These are phyloP conservation scores for Parietichytrium sp. DNA, from an alignment of 108 stramenopile species.

Conservation along the genomic window DNA sequence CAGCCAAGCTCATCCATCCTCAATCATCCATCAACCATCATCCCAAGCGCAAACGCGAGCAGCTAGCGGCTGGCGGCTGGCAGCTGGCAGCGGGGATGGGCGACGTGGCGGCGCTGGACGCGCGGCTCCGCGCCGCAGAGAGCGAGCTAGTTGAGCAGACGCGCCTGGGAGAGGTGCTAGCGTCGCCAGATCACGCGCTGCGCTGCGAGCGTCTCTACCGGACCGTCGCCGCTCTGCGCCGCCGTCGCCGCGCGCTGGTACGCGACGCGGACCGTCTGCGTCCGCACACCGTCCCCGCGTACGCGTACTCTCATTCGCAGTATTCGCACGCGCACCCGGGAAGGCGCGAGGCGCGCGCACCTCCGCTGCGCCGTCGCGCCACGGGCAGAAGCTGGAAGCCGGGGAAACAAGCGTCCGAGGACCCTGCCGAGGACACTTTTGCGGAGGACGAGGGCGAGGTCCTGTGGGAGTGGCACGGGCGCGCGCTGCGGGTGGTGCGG, in stretches of 20 bases:
- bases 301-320: too few relatives aligned
- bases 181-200: neutral
- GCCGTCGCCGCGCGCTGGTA: neutral
- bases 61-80: too few relatives aligned
- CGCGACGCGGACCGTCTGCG: neutral
- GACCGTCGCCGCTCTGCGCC: constrained; percentile 3
- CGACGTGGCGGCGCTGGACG: constrained; percentile 24
- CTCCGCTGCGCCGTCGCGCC: neutral
- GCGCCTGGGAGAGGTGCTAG: neutral
- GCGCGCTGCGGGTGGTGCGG: constrained; percentile 7
- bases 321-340: neutral
- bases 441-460: neutral
- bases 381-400: neutral
- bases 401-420: neutral
- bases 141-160: neutral
- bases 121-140: neutral
- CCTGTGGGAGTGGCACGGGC: constrained; percentile 38
- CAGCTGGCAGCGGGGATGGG: too few relatives aligned
- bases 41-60: too few relatives aligned
- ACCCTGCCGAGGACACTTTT: neutral
- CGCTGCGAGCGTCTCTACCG: constrained; percentile 34
- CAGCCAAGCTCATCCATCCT: too few relatives aligned
- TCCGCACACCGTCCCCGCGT: constrained; percentile 4
- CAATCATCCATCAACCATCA: too few relatives aligned
- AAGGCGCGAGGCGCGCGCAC: neutral